phyloP scores from a whole-genome alignment of 176 grass and related monocot species.

The Zea luxurians region DNA sequence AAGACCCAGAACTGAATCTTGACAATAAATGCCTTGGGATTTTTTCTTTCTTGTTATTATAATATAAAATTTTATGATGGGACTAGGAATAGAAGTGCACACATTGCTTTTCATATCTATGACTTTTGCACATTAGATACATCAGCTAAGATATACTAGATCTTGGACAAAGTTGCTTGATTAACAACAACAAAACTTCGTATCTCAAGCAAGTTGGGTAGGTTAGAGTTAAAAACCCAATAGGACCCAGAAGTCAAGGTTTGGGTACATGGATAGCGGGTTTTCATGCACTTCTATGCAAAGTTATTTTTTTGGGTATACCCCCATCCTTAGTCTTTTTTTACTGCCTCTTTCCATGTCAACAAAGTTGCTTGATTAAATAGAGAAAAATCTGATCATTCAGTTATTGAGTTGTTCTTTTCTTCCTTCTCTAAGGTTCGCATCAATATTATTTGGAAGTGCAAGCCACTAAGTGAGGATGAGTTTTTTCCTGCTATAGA shows the following conservation, averaged over 20 bases:
- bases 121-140: background rate
- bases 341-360: no score
- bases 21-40: background rate
- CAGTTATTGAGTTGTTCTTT: background rate
- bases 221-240: no score
- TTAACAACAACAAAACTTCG: no score
- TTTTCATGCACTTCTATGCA: no score
- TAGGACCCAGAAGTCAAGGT: no score
- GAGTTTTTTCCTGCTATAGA: conserved; percentile 60
- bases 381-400: no score
- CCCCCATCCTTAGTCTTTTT: no score
- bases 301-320: no score
- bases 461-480: conserved; percentile 54
- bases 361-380: no score
- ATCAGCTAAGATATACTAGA: background rate
- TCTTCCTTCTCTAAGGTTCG: conserved; percentile 47
- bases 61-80: background rate
- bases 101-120: background rate
- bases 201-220: no score
- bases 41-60: background rate
- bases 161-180: background rate
- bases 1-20: background rate
- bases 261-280: no score
- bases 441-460: conserved; percentile 60
- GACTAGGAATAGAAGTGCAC: background rate